Evolutionary conservation across 2,329 filamentous ascomycete species (phyloP).

Genomic region (Ambrosiella xylebori): DNA sequence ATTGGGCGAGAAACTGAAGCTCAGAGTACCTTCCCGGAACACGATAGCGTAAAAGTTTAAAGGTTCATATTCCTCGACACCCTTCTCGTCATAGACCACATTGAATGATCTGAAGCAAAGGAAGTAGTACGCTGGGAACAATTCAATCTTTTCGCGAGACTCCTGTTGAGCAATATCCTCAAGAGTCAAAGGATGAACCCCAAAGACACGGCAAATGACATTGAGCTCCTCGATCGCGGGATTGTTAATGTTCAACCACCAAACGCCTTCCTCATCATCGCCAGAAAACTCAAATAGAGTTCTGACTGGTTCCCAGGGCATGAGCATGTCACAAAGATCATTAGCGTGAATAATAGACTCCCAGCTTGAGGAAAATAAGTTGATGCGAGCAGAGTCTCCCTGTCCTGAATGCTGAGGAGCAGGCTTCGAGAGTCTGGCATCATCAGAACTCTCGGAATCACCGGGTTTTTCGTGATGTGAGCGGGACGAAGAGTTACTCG

Average conservation of each 20-base stretch:
- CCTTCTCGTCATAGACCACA: constrained; percentile 56
- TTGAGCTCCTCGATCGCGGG: constrained; percentile 78
- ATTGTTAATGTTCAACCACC: constrained; percentile 93
- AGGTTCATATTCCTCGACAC: constrained; percentile 73
- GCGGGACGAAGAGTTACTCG: neutral
- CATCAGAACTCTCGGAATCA: neutral
- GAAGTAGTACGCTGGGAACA: constrained; percentile 97
- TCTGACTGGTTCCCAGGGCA: constrained; percentile 77
- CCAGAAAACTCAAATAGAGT: constrained; percentile 61
- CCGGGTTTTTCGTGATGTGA: constrained; percentile 29
- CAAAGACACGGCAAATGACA: constrained; percentile 82
- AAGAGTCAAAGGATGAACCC: constrained; percentile 84
- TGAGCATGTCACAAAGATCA: constrained; percentile 71
- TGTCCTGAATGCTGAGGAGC: neutral
- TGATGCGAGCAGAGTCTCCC: constrained; percentile 61
- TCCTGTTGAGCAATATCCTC: constrained; percentile 95
- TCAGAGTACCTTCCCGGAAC: constrained; percentile 85
- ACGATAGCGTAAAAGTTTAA: constrained; percentile 96
- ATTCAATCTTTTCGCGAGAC: constrained; percentile 91
- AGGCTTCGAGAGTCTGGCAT: neutral
- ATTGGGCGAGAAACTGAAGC: constrained; percentile 83
- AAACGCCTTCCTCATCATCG: constrained; percentile 60
- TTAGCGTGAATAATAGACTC: constrained; percentile 86
- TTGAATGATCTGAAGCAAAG: constrained; percentile 92
- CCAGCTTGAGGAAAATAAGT: constrained; percentile 90